phyloP scores from a whole-genome alignment of 148 eudicot species.

The Arbutus unedo region DNA sequence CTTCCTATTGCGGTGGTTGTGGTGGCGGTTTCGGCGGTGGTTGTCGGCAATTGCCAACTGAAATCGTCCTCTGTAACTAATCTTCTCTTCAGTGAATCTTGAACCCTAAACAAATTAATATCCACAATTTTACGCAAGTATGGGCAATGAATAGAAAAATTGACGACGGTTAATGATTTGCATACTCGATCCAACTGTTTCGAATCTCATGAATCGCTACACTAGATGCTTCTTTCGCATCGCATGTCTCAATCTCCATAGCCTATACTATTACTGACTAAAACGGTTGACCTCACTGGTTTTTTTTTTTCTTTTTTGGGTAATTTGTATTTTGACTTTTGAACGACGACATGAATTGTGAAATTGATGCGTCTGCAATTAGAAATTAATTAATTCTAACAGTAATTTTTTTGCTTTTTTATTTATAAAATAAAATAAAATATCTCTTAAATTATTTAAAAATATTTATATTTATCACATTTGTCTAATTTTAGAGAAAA shows the following conservation, averaged over 20 bases:
- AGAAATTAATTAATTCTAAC: too few species aligned
- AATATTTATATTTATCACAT: too few species aligned
- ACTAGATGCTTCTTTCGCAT: not conserved
- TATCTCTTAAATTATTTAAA: too few species aligned
- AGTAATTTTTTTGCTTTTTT: too few species aligned
- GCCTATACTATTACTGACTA: not conserved
- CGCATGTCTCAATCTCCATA: not conserved
- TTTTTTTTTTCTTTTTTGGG: too few species aligned
- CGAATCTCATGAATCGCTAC: conserved; percentile 22
- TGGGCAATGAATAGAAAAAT: too few species aligned
- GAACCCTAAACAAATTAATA: conserved; percentile 30
- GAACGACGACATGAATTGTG: too few species aligned
- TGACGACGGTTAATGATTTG: not conserved
- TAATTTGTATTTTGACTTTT: too few species aligned
- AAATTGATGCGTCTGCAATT: too few species aligned
- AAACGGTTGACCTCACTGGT: not conserved
- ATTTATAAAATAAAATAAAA: too few species aligned
- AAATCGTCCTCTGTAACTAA: conserved; percentile 45
- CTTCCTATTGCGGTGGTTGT: not conserved
- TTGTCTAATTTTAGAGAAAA: too few species aligned
- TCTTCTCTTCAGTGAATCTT: conserved; percentile 43
- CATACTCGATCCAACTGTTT: conserved; percentile 35
- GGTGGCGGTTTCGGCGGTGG: not conserved
- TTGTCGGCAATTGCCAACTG: conserved; percentile 41
- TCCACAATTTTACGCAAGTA: not conserved